phyloP scores from a whole-genome alignment of 2,329 filamentous ascomycete genomes.

The Aspergillus niger region DNA sequence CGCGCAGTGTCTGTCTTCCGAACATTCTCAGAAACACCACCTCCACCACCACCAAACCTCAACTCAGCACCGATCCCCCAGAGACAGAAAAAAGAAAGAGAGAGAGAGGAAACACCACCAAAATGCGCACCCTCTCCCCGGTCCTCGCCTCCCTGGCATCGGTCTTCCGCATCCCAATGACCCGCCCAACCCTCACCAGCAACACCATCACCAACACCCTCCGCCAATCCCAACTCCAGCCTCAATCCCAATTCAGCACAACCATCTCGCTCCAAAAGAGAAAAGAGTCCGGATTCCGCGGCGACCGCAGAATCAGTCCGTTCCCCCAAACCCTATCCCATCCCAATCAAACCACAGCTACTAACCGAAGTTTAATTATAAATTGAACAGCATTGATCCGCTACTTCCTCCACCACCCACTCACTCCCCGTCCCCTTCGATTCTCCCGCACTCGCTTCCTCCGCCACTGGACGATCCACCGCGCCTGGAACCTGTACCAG shows the following conservation, averaged over 20 bases:
- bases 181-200: conserved; percentile 29
- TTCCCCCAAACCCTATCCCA: conserved; percentile 12
- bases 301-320: conserved; percentile 50
- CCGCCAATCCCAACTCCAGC: too few relatives aligned
- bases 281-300: conserved; percentile 32
- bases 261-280: conserved; percentile 35
- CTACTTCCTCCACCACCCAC: conserved; percentile 69
- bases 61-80: conserved; percentile 17
- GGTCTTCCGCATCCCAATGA: conserved; percentile 47
- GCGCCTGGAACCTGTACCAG: conserved; percentile 84
- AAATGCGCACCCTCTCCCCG: conserved; percentile 42
- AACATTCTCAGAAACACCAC: not conserved
- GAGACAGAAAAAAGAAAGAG: too few relatives aligned
- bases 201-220: conserved; percentile 19
- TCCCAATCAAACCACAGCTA: conserved; percentile 25
- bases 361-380: not conserved
- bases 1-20: not conserved
- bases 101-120: not conserved
- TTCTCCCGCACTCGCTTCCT: conserved; percentile 85
- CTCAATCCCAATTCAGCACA: conserved; percentile 28
- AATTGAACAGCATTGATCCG: conserved; percentile 59
- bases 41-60: conserved; percentile 17
- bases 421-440: conserved; percentile 74
- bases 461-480: conserved; percentile 98
- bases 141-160: conserved; percentile 48